Base-by-base conservation (phyloP, 768 basidiomycete genomes). In the Austroboletus festivus region DNA sequence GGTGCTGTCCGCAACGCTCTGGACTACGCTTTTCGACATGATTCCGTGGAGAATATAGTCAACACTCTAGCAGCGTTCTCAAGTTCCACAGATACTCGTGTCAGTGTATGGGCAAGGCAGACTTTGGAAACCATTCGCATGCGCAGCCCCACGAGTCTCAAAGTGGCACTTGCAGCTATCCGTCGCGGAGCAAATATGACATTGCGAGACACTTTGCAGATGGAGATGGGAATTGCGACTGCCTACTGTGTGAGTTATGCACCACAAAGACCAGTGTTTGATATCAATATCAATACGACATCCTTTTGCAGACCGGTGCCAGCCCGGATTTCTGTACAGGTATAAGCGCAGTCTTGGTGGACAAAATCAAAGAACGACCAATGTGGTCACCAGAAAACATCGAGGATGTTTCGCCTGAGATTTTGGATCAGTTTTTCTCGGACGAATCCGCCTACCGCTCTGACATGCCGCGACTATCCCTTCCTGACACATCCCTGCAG, bases 141-240 rank as follows among this genome's bases (percentile, higher is more conserved):
- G 56, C 81, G 91, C 35, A 93, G 93, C 68, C 95, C 95, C 11
- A 96, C 94, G 1, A 93, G 92, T 57, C 75, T 97, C 55, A 90
- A 89, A 64, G 86, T 98, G 30, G 81, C 94, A n/a, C 73, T 98
- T 19, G 71, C 77, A 57, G 89, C 90, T 1, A 79, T 93, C 46
- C 82, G 86, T 40, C 71, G 72, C 50, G 93, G 91, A n/a, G 80
- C 73, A 57, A 68, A 69, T 2, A 68, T 84, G 74, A 63, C 76
- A 2, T 72, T 98, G 34, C 71, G 75, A 5, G 75, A 87, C 48
- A 81, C 81, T 1, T 72, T 98, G 51, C 71, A 86, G 55, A 91
- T 88, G 83, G 95, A 98, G 62, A 73, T 93, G 54, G 81, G 80
- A 56, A 86, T 97, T 60, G 93, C 91, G 18, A 82, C 87, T 28